These are phyloP conservation scores for Daedaleopsis nitida DNA, from an alignment of 768 basidiomycete species.

Conservation along the genomic window DNA sequence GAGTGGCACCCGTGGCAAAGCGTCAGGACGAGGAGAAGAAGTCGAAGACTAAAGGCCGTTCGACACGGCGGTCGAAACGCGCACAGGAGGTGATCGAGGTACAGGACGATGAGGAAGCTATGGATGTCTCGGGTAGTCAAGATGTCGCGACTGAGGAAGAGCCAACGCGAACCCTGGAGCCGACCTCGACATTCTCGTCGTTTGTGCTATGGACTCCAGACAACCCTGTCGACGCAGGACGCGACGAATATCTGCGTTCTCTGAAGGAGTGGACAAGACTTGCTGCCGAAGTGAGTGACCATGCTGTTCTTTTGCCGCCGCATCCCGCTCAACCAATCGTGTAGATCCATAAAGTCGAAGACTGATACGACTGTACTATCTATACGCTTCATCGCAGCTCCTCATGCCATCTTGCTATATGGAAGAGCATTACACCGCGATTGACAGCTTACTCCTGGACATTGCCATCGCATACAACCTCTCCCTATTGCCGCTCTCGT, in stretches of 20 bases:
- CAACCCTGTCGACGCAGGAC: constrained; percentile 63
- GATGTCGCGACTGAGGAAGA: constrained; percentile 25
- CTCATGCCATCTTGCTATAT: no score
- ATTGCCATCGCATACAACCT: constrained; percentile 33
- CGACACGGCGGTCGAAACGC: constrained; percentile 32
- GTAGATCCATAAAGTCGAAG: no score
- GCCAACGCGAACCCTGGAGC: constrained; percentile 41
- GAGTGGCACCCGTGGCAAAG: constrained; percentile 1
- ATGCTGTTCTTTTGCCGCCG: neutral
- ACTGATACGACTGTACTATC: no score
- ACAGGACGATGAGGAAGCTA: constrained; percentile 30
- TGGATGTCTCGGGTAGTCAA: constrained; percentile 28
- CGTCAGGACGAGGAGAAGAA: constrained; percentile 18
- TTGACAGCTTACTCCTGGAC: no score
- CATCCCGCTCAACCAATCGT: no score
- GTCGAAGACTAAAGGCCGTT: constrained; percentile 10
- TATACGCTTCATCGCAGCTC: no score
- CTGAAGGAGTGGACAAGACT: constrained; percentile 73
- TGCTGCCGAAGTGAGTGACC: constrained; percentile 53
- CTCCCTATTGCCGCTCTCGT: constrained; percentile 43
- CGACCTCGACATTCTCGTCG: constrained; percentile 59
- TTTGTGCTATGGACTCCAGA: constrained; percentile 82
- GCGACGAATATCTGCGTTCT: constrained; percentile 71
- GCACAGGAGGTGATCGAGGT: constrained; percentile 30
- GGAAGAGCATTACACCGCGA: no score